Evolutionary conservation across 129 eudicot species (phyloP), one percentile per base, ranked within the genome.

Genomic region (Ambrosia trifida): DNA sequence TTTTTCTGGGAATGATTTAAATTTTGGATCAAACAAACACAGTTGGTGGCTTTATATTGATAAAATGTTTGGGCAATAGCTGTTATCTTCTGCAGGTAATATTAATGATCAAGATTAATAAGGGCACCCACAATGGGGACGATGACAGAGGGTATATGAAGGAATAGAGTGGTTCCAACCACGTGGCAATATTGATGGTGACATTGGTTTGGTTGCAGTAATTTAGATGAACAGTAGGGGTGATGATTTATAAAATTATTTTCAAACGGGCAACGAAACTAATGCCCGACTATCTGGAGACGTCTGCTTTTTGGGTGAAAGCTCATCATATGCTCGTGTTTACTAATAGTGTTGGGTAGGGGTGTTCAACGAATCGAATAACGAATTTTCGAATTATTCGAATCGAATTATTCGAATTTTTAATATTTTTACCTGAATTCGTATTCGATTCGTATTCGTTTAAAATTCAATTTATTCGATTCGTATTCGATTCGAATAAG

Each of bases 101-200:
- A 52, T 51, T 16, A 31, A 43, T 66, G 69, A 72, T 72, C 45
- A 72, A 44, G 51, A 43, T 72, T 36, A 49, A 44, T 63, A 52
- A 77, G 81, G 81, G 76, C 56, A 60, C 56, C 59, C 60, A 53
- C 68, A 67, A 31, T 18, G 33, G 35, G 54, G 69, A 54, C 54
- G 46, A 72, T 72, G 64, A 54, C 19, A 20, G 54, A 72, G 45
- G 53, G 32, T 50, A 44, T 30, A 74, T 65, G 58, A 71, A 59
- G 46, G 32, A 19, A 62, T 43, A 33, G 63, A 35, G 73, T 53
- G 68, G 64, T 57, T 78, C 74, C 82, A 64, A 64, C 58, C 81
- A 77, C 76, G 81, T 70, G 81, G 76, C 59, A 2, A 6, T 69
- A 61, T 31, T 65, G 30, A 54, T 64, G 64, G 74, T 57, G 68